Percentiles rank a stretch among this genome's conserved stretches.
Evolutionary conservation across 441 rosid genomes (phyloP).

Genomic region (Arabidopsis hybrid): DNA sequence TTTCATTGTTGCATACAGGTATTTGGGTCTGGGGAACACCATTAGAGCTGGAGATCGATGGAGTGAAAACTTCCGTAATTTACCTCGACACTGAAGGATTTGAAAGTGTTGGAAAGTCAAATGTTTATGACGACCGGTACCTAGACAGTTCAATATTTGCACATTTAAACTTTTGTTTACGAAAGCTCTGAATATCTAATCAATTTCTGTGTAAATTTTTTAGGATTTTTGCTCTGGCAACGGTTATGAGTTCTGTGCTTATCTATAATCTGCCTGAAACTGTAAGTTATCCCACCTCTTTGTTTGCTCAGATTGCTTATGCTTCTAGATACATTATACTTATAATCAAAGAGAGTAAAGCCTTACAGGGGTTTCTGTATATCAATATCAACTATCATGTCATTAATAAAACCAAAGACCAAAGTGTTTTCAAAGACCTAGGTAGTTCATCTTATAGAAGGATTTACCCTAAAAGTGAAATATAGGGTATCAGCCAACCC

Average conservation of each 20-base stretch:
- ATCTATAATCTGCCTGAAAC: conserved; percentile 96
- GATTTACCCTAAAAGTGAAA: not conserved
- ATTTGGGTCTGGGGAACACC: conserved; percentile 99
- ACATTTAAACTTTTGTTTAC: conserved; percentile 9
- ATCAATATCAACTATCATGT: not conserved
- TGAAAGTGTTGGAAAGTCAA: conserved; percentile 99
- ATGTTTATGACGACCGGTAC: conserved; percentile 98
- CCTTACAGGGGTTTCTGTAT: conserved; percentile 6
- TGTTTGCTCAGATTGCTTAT: conserved; percentile 20
- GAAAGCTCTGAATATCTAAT: conserved; percentile 8
- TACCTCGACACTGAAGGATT: conserved; percentile 99
- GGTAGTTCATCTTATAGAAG: conserved; percentile 6
- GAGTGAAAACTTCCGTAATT: conserved; percentile 84
- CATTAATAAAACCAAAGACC: conserved; percentile 11
- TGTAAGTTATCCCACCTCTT: conserved; percentile 58
- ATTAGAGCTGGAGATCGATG: conserved; percentile 73
- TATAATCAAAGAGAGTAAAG: conserved; percentile 8
- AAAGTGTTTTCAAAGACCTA: conserved; percentile 16
- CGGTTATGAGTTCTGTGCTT: conserved; percentile 95
- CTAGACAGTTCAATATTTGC: conserved; percentile 24
- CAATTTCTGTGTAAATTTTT: conserved; percentile 37
- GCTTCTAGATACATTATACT: conserved; percentile 12
- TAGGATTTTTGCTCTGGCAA: conserved; percentile 98
- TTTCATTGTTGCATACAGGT: conserved; percentile 57
- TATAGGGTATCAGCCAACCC: not conserved